Evolutionary conservation across 2,329 filamentous ascomycete genomes (phyloP), one percentile per base, ranked within the genome.

Genomic region (Neofusicoccum umdonicola): DNA sequence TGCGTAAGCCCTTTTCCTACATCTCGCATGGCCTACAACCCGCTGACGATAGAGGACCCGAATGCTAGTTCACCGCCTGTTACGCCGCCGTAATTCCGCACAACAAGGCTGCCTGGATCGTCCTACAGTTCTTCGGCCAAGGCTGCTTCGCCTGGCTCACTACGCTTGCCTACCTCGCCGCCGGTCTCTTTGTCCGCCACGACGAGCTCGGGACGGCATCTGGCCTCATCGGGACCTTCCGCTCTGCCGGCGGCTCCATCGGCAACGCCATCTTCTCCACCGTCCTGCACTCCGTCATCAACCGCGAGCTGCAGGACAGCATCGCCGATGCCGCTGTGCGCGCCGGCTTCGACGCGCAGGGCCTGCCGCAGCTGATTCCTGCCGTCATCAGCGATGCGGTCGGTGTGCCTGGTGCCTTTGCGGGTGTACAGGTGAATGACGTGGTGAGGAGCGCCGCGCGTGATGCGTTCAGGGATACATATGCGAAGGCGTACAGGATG

Each of bases 311-410:
- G 4, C 70, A 66, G 1, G 63, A 67, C 3, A 70, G 72, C 3
- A 70, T 79, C 39, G 67, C 69, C 9, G 60, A 57, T 5, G 72
- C 72, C 0, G 76, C 75, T 19, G 39, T 75, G 4, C 52, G 54
- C 5, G 68, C 68, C 6, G 75, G 74, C 1, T 60, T 47, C 17
- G 41, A 37, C 0, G 65, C 60, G 1, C 12, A 35, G 3, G 11
- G 42, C n/a, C 7, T 60, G 7, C 11, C n/a, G 8, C 15, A 31
- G 13, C 68, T 78, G 31, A 70, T 75, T 13, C 72, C 72, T 0
- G 71, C 71, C 5, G 71, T 74, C 2, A 71, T 72, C 31, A 57
- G 72, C 51, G 74, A 72, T 41, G 70, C 75, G 3, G 61, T 74
- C 19, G 75, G 73, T 15, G 69, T 74, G 17, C 71, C 71, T 2